A percentile compares a stretch with the other conserved stretches of the same genome.
Conservation (phyloP, 2,329 filamentous ascomycete genomes). For the Cladosporium sp. region DNA sequence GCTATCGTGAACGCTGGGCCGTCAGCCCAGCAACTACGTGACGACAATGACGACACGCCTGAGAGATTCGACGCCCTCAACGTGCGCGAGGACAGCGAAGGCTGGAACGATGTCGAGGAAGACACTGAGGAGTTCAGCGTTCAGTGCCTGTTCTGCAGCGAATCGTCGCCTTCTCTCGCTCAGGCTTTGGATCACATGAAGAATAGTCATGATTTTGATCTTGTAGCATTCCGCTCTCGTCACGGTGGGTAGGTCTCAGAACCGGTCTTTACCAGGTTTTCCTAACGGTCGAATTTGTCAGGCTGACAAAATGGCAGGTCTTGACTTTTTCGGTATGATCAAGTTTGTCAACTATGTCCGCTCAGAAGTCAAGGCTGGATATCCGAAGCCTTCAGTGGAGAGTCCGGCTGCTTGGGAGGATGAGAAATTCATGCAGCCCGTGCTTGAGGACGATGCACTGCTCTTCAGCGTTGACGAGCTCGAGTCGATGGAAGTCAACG, state of each 20-base stretch:
- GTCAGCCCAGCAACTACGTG: background rate
- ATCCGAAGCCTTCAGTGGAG: constrained; percentile 52
- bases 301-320: constrained; percentile 24
- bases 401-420: constrained; percentile 62
- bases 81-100: constrained; percentile 33
- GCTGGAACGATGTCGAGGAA: constrained; percentile 44
- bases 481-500: constrained; percentile 26
- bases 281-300: background rate
- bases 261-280: background rate
- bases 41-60: constrained; percentile 17
- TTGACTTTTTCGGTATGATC: constrained; percentile 43
- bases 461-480: constrained; percentile 85
- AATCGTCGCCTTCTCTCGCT: constrained; percentile 29
- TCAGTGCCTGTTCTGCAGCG: constrained; percentile 38
- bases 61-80: constrained; percentile 21
- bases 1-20: constrained; percentile 5
- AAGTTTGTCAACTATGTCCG: constrained; percentile 50
- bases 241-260: constrained; percentile 31
- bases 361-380: constrained; percentile 35
- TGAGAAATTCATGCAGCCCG: constrained; percentile 77
- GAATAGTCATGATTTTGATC: constrained; percentile 38
- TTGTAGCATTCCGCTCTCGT: constrained; percentile 30
- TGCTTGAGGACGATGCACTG: constrained; percentile 83
- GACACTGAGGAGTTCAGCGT: constrained; percentile 36
- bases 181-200: constrained; percentile 37